Evolutionary conservation across 306 rosid species (phyloP).

Genomic region (Pyrus communis): DNA sequence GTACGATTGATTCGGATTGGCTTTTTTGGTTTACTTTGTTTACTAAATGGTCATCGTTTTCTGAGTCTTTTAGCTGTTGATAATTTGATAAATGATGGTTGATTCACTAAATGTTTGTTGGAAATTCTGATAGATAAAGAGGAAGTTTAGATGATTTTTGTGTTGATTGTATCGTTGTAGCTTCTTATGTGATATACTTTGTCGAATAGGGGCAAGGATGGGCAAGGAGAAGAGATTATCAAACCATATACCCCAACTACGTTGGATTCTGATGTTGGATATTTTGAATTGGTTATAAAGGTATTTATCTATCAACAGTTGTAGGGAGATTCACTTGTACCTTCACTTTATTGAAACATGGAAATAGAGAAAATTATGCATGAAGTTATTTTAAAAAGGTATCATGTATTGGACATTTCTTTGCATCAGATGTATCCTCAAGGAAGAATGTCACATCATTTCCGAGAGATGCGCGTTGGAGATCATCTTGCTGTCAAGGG

Average conservation of each 20-base stretch:
- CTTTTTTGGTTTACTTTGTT: neutral
- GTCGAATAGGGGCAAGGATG: conserved; percentile 79
- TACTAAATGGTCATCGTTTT: neutral
- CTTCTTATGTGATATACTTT: conserved; percentile 1
- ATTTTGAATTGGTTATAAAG: conserved; percentile 92
- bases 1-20: conserved; percentile 31
- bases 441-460: conserved; percentile 99
- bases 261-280: conserved; percentile 90
- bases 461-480: conserved; percentile 90
- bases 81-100: neutral
- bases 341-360: neutral
- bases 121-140: neutral
- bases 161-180: neutral
- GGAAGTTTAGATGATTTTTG: neutral
- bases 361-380: neutral
- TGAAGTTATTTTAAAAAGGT: conserved; percentile 8
- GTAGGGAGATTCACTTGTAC: neutral
- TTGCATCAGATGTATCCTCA: conserved; percentile 87
- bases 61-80: neutral
- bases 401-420: neutral
- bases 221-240: conserved; percentile 75
- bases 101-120: neutral
- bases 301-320: conserved; percentile 17
- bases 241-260: conserved; percentile 96
- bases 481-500: conserved; percentile 83